phyloP scores from a whole-genome alignment of 2,329 filamentous ascomycete species.

The Raffaelea arxii region DNA sequence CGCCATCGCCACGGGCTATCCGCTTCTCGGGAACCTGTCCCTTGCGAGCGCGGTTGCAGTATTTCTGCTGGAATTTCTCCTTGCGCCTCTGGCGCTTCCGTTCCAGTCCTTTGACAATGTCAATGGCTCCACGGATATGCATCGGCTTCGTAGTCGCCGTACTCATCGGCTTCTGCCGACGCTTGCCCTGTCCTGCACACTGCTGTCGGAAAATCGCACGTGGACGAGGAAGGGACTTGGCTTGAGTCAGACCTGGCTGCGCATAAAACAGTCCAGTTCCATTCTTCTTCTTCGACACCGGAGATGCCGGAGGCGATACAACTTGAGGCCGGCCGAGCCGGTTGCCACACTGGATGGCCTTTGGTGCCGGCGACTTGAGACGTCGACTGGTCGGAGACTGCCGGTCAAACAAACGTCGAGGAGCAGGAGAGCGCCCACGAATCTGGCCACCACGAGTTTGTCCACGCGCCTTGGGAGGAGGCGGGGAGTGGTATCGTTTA shows the following conservation, averaged over 20 bases:
- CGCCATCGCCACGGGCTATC: constrained; percentile 74
- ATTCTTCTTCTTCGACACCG: no score
- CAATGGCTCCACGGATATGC: constrained; percentile 85
- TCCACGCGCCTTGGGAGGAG: constrained; percentile 39
- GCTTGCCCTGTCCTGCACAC: constrained; percentile 10
- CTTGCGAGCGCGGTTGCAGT: constrained; percentile 74
- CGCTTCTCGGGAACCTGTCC: constrained; percentile 52
- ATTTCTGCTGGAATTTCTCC: constrained; percentile 86
- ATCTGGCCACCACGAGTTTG: no score
- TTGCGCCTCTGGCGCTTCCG: constrained; percentile 86
- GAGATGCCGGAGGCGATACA: constrained; percentile 37
- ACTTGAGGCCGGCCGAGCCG: constrained; percentile 10
- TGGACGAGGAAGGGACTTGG: constrained; percentile 78
- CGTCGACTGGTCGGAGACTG: constrained; percentile 61
- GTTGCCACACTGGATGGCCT: constrained; percentile 17
- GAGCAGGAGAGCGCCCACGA: constrained; percentile 47
- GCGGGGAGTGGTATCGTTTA: constrained; percentile 49
- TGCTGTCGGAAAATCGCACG: constrained; percentile 56
- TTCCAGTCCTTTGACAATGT: constrained; percentile 94
- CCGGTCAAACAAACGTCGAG: constrained; percentile 50
- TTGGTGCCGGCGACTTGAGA: constrained; percentile 58
- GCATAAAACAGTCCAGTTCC: no score
- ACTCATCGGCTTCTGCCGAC: constrained; percentile 18
- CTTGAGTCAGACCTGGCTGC: constrained; percentile 61
- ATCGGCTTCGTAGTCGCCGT: constrained; percentile 35